Conservation (phyloP, 2,329 filamentous ascomycete species). For the Fusarium pseudocircinatum region DNA sequence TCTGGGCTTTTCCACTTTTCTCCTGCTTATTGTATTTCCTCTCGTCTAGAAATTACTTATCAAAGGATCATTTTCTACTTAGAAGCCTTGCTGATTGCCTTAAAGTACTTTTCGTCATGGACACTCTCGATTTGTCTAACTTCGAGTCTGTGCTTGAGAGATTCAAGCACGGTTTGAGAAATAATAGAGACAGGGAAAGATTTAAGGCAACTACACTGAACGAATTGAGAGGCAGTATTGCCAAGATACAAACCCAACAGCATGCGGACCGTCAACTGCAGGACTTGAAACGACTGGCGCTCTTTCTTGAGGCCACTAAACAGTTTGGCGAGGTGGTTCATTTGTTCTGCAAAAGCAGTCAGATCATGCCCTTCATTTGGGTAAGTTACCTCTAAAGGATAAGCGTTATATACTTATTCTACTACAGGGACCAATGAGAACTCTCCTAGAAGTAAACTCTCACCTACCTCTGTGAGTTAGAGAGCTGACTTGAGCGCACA, state of each 20-base stretch:
- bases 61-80: too few relatives aligned
- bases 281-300: not conserved
- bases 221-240: fast-evolving
- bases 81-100: too few relatives aligned
- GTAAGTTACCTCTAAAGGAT: fast-evolving
- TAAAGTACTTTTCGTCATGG: too few relatives aligned
- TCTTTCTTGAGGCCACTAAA: not conserved
- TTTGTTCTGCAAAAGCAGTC: fast-evolving
- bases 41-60: not conserved
- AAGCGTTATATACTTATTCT: not conserved
- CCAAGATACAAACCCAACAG: fast-evolving
- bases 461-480: fast-evolving
- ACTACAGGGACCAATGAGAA: not conserved
- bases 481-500: fast-evolving
- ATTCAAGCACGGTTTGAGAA: not conserved
- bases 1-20: too few relatives aligned
- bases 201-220: fast-evolving
- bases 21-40: too few relatives aligned
- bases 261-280: fast-evolving
- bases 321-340: not conserved
- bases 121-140: not conserved
- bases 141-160: not conserved
- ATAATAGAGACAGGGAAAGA: fast-evolving
- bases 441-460: fast-evolving
- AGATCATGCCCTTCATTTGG: not conserved